Evolutionary conservation across 768 basidiomycete species (phyloP), one percentile per base, ranked within the genome.

Genomic region (Cyclocybe cylindracea): DNA sequence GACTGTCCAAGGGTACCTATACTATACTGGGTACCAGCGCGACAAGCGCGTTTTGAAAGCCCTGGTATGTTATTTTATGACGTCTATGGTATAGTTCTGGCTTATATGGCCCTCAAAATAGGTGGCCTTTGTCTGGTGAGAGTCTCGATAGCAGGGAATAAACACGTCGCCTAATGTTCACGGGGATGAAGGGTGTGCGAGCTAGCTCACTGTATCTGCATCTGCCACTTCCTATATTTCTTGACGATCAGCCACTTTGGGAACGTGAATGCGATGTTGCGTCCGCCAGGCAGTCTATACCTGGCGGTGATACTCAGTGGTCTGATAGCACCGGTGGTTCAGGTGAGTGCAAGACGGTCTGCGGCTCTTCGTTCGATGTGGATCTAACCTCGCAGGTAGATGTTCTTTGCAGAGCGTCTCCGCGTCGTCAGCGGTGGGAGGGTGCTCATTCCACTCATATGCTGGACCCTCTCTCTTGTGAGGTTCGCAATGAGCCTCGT

Each of bases 1-100:
- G 4, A 51, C 50, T 10, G 45, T 56, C 24, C 54, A 56, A 16
- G 41, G 34, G 6, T 56, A 51, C 35, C 13, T 47, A 4, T 56
- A 51, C 35, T 56, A 16, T 24, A 38, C 24, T 2, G 38, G 39
- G 5, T 56, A 47, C 44, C 40, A 40, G 33, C 10, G 48, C 14
- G 54, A 56, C 33, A 29, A 1, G 7, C 10, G 10, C 5, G 10
- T 9, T 1, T 31, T 51, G 10, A 56, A 56, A 35, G 14, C 7
- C 7, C 16, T 56, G 38, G 54, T 51, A 40, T 16, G 45, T 32
- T 16, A 4, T 10, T 32, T 31, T 39, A n/a, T 8, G 11, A 40
- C 10, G 34, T 29, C 18, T n/a, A 5, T 9, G n/a, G 8, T 7
- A n/a, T 34, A 24, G 24, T 33, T 18, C 5, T 5, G 1, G 40